These are phyloP conservation scores for Calonectria henricotiae DNA, from an alignment of 2,329 filamentous ascomycete species.

Conservation along the genomic window DNA sequence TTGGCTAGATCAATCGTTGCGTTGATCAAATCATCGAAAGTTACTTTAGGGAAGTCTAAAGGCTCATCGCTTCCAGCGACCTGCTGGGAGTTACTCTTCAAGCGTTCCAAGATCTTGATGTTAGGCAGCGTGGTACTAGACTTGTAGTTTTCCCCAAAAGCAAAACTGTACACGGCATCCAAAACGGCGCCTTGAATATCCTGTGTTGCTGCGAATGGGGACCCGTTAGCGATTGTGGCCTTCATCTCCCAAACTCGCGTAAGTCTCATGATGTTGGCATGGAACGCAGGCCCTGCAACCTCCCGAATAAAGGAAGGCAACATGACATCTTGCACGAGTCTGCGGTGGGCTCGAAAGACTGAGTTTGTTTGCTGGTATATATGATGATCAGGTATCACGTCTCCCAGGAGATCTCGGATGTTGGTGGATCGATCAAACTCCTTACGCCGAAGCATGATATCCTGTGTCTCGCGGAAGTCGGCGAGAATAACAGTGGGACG, in stretches of 20 bases:
- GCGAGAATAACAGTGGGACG: constrained; percentile 9
- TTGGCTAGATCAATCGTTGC: constrained; percentile 8
- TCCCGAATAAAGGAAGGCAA: constrained; percentile 8
- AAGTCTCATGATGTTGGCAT: constrained; percentile 6
- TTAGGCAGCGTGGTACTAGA: constrained; percentile 9
- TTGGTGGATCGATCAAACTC: constrained; percentile 15
- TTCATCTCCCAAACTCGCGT: constrained; percentile 13
- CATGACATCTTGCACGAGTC: constrained; percentile 8
- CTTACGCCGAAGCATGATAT: constrained; percentile 15
- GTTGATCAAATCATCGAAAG: constrained; percentile 19
- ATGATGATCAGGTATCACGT: constrained; percentile 12
- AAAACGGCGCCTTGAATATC: constrained; percentile 17
- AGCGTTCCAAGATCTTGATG: constrained; percentile 4
- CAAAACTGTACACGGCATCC: constrained; percentile 13
- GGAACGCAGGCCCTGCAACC: constrained; percentile 8
- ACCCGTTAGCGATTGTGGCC: constrained; percentile 3
- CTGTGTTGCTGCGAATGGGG: constrained; percentile 1
- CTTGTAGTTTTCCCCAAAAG: constrained; percentile 10
- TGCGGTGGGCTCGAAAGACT: constrained; percentile 17
- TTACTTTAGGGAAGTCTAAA: constrained; percentile 11
- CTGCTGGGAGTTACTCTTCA: constrained; percentile 7
- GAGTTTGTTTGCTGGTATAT: constrained; percentile 11
- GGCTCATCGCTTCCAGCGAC: constrained; percentile 9
- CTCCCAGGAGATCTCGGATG: constrained; percentile 9
- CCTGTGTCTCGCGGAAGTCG: constrained; percentile 12